These are phyloP conservation scores for Populus euphratica DNA, from an alignment of 345 rosid species.

Conservation along the genomic window DNA sequence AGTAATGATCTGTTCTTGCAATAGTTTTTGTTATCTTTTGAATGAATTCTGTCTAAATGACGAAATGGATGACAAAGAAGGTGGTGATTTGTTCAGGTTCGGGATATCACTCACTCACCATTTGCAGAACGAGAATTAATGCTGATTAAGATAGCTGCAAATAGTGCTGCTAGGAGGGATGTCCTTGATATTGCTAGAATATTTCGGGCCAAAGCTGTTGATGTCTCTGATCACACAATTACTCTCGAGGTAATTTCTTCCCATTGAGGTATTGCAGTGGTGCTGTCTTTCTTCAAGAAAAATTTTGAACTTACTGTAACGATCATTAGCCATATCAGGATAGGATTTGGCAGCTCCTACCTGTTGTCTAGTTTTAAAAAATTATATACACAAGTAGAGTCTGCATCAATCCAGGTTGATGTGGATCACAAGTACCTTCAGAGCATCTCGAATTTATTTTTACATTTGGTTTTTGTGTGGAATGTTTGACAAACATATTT, in stretches of 20 bases:
- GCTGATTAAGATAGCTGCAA: conserved; percentile 63
- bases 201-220: conserved; percentile 70
- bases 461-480: not conserved
- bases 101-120: conserved; percentile 61
- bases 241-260: conserved; percentile 51
- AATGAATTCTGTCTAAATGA: conserved; percentile 4
- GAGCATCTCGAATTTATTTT: not conserved
- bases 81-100: conserved; percentile 42
- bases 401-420: not conserved
- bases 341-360: not conserved
- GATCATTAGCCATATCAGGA: not conserved
- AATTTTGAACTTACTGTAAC: not conserved
- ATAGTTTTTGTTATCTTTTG: not conserved
- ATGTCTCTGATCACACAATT: conserved; percentile 72
- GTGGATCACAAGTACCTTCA: not conserved
- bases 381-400: not conserved
- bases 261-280: not conserved
- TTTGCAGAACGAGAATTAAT: conserved; percentile 68
- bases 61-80: conserved; percentile 5
- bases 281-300: not conserved
- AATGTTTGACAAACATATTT: not conserved
- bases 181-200: conserved; percentile 67
- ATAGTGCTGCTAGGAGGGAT: conserved; percentile 60
- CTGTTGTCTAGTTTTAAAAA: not conserved
- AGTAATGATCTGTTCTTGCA: not conserved